Evolutionary conservation across 352 stramenopile species (phyloP), one percentile per base, ranked within the genome.

Genomic region (Elongisporangium anandrum): DNA sequence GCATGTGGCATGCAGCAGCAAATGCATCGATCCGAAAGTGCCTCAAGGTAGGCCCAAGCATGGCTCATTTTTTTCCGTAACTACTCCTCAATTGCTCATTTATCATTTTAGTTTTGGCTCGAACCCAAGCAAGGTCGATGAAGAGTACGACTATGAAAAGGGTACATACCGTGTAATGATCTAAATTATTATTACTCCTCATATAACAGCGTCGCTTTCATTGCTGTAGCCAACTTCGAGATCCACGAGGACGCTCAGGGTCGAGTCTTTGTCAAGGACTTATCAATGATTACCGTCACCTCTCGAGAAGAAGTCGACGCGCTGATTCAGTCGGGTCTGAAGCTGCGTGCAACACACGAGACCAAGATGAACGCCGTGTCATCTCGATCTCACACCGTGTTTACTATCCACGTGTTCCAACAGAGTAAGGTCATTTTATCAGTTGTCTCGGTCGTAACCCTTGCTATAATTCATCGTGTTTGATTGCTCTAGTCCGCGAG

Each of bases 361-460:
- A 97, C 91, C 20, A 95, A 96, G 61, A 96, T 97, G 85, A 97
- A 97, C 57, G 81, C 88, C 2, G 75, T 96, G 8, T 97, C 90
- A 0, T 97, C 89, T 5, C 82, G 85, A 0, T 94, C 85, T 13
- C 85, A 94, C 65, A 94, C 85, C 0, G 85, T 94, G n/a, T 94
- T 94, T 60, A 92, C 85, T 1, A 90, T 94, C 58, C 85, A 92
- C 57, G 71, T 91, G 20, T 94, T 94, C 54, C 85, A 94, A 49
- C 85, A 90, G 64, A 83, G 85, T 92, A 41, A 15, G 66, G 69
- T 21, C 0, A 13, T 41, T 20, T 21, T 38, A 17, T 13, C 19
- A 21, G 19, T 48, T 17, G 19, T 41, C 2, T 48, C 12, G 20
- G 3, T 8, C 22, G 50, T 20, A 54, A 53, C 29, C 48, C 0